phyloP scores from a whole-genome alignment of 306 rosid genomes.

The Datisca glomerata region DNA sequence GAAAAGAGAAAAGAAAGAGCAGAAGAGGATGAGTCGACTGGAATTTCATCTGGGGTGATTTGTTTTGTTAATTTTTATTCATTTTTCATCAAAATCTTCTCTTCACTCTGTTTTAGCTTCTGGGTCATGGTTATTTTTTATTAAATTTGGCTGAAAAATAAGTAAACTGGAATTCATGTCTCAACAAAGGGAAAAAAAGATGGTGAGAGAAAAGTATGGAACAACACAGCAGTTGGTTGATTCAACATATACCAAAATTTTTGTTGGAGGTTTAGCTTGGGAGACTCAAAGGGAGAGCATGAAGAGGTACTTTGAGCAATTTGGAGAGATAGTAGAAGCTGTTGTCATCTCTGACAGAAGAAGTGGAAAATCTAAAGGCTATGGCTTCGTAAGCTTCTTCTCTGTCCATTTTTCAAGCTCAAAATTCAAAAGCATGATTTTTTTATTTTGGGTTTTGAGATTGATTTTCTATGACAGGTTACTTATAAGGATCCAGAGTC shows the following conservation, averaged over 20 bases:
- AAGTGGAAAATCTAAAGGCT: conserved; percentile 28
- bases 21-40: no score
- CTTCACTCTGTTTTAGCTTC: no score
- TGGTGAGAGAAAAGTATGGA: no score
- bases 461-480: conserved; percentile 26
- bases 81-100: no score
- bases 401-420: neutral
- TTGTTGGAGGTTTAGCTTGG: conserved; percentile 32
- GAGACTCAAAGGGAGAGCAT: conserved; percentile 19
- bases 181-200: no score
- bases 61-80: no score
- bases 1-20: no score
- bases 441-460: neutral
- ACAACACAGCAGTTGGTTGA: conserved; percentile 13
- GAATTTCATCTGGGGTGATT: no score
- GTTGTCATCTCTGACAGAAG: conserved; percentile 23
- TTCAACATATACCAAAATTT: conserved; percentile 27
- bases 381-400: conserved; percentile 24
- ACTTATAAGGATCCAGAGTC: conserved; percentile 60
- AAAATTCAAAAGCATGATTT: neutral
- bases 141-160: no score
- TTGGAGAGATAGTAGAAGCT: conserved; percentile 26
- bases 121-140: no score
- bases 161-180: no score
- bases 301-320: conserved; percentile 19